Conservation (phyloP, 495 filamentous ascomycete genomes). For the Niebla homalea region DNA sequence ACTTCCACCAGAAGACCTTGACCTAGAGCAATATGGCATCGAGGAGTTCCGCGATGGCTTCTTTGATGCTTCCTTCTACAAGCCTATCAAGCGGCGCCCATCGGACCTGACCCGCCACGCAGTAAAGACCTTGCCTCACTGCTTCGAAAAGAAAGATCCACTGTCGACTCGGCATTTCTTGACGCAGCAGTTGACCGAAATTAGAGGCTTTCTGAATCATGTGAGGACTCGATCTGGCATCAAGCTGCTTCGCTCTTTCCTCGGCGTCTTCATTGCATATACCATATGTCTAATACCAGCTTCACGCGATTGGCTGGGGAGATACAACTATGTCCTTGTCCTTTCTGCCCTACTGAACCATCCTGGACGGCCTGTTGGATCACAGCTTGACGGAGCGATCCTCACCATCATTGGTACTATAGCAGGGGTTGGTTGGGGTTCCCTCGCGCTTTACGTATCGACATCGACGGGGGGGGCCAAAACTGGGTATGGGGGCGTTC, state of each 20-base stretch:
- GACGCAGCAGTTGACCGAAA: conserved; percentile 30
- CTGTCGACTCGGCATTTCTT: conserved; percentile 32
- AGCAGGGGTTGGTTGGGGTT: conserved; percentile 43
- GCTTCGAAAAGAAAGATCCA: conserved; percentile 27
- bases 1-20: conserved; percentile 24
- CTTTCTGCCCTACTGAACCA: conserved; percentile 42
- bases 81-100: conserved; percentile 20
- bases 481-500: conserved; percentile 38
- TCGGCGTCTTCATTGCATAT: conserved; percentile 40
- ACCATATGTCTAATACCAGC: conserved; percentile 38
- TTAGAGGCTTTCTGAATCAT: conserved; percentile 21
- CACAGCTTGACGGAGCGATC: conserved; percentile 40
- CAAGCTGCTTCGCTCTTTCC: conserved; percentile 35
- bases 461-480: conserved; percentile 29
- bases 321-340: conserved; percentile 38
- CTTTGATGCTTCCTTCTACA: conserved; percentile 43
- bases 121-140: conserved; percentile 24
- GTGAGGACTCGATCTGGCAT: conserved; percentile 36
- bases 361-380: conserved; percentile 37
- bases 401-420: conserved; percentile 39
- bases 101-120: conserved; percentile 24
- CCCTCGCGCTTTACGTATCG: conserved; percentile 39
- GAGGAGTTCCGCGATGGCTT: conserved; percentile 44
- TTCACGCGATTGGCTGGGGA: conserved; percentile 32
- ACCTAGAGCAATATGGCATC: conserved; percentile 38